Base-by-base conservation (phyloP, 1,139 yeast genomes). In the Lodderomyces margitis region DNA sequence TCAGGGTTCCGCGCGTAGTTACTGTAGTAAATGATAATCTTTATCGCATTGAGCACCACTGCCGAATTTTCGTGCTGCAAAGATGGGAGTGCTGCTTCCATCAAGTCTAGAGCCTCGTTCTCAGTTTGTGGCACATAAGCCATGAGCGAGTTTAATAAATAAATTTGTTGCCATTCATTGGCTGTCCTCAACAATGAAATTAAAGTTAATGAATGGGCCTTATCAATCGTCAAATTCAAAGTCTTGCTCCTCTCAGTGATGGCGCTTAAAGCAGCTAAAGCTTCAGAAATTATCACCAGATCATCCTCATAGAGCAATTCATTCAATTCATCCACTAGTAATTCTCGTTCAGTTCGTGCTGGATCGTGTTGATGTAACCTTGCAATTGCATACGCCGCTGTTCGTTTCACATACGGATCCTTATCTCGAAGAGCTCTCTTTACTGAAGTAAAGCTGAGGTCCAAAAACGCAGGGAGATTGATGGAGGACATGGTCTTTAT, bases 81-180 rank as follows among this genome's bases (percentile, higher is more conserved):
- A 33, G 85, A 78, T 0, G 96, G 92, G 9, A 84, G 58, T 3
- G 80, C 70, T n/a, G 77, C 66, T 39, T 86, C 94, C 16, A 88
- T 79, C 54, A 91, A 57, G 3, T 70, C 70, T 42, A 79, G 65
- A 0, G 96, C 91, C 37, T 84, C 94, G 1, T 70, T 70, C 15
- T 78, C 68, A 0, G 76, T 68, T 47, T 81, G 80, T 1, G 98
- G 97, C 1, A 84, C 83, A 59, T 75, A 87, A 15, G 79, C 69
- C 74, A 81, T 72, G 37, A 91, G 59, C 0, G 92, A 76, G 43
- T 81, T 80, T 43, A 91, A 65, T n/a, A 88, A 70, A 43, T 83
- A 77, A 0, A 80, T 72, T 56, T 84, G 95, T 40, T 82, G 77
- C 96, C 96, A 89, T 58, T 89, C 96, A 49, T 84, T 82, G 41